phyloP scores from a whole-genome alignment of 2,329 filamentous ascomycete species.

The Berkeleyomyces rouxiae region DNA sequence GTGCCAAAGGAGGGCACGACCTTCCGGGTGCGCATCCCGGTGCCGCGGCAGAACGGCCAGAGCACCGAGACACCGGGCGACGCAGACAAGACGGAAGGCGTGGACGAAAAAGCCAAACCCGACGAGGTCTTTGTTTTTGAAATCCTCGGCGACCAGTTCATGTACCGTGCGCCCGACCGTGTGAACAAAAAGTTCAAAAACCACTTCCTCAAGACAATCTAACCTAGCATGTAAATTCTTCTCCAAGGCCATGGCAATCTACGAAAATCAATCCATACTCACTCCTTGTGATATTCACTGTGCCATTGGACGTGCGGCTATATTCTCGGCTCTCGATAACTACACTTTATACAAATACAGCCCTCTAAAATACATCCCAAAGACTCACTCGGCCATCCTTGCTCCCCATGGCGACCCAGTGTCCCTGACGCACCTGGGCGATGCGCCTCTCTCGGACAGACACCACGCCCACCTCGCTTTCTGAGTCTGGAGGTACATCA shows the following conservation, averaged over 20 bases:
- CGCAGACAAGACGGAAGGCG: background rate
- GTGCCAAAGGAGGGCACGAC: constrained; percentile 83
- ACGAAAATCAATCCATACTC: too few relatives aligned
- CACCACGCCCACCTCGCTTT: background rate
- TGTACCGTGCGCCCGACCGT: constrained; percentile 64
- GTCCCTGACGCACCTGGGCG: constrained; percentile 48
- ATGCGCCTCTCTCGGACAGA: constrained; percentile 46
- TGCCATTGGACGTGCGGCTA: too few relatives aligned
- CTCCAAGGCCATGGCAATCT: background rate
- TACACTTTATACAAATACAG: too few relatives aligned
- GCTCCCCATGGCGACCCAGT: constrained; percentile 80
- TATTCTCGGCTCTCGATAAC: too few relatives aligned
- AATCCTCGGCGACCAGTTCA: constrained; percentile 73
- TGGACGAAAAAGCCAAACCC: background rate
- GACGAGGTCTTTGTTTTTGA: constrained; percentile 52
- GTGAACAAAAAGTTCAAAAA: constrained; percentile 85
- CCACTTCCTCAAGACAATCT: constrained; percentile 62
- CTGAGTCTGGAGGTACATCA: background rate
- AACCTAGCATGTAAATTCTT: constrained; percentile 20
- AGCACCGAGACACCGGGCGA: background rate
- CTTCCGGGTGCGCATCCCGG: constrained; percentile 59
- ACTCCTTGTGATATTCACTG: too few relatives aligned
- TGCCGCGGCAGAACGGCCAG: constrained; percentile 17
- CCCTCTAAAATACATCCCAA: constrained; percentile 73
- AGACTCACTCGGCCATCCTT: constrained; percentile 93